A percentile compares a stretch with the other conserved stretches of the same genome.
These are phyloP conservation scores for Adenanthera pavonina DNA, from an alignment of 306 rosid species.

Conservation along the genomic window DNA sequence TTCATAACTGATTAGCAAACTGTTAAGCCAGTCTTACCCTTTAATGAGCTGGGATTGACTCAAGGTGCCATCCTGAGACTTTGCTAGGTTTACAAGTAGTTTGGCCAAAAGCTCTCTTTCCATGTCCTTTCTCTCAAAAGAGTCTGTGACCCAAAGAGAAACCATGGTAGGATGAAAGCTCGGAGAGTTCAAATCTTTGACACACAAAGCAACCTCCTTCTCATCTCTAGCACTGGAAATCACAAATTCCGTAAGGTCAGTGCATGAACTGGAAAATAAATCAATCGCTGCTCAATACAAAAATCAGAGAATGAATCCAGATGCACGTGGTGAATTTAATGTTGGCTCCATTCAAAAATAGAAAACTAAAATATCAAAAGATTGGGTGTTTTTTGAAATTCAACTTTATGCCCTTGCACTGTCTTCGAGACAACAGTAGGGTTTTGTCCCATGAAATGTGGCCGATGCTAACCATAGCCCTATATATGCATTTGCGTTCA, in stretches of 20 bases:
- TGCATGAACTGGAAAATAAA: neutral
- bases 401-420: too few species aligned
- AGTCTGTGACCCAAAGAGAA: constrained; percentile 79
- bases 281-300: neutral
- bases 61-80: constrained; percentile 57
- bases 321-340: neutral
- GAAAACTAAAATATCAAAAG: neutral
- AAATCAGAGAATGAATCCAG: neutral
- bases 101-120: constrained; percentile 78
- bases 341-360: neutral
- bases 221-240: constrained; percentile 80
- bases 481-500: too few species aligned
- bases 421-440: too few species aligned
- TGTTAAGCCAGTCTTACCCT: constrained; percentile 60
- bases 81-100: constrained; percentile 67
- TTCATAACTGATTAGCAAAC: neutral
- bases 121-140: constrained; percentile 77
- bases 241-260: constrained; percentile 25
- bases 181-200: constrained; percentile 79
- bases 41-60: constrained; percentile 63
- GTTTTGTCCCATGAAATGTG: too few species aligned
- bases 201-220: constrained; percentile 71
- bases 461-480: too few species aligned
- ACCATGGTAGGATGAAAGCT: constrained; percentile 82
- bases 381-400: too few species aligned